Evolutionary conservation across 305 asterid genomes (phyloP), one percentile per base, ranked within the genome.

Genomic region (Fraxinus velutina): DNA sequence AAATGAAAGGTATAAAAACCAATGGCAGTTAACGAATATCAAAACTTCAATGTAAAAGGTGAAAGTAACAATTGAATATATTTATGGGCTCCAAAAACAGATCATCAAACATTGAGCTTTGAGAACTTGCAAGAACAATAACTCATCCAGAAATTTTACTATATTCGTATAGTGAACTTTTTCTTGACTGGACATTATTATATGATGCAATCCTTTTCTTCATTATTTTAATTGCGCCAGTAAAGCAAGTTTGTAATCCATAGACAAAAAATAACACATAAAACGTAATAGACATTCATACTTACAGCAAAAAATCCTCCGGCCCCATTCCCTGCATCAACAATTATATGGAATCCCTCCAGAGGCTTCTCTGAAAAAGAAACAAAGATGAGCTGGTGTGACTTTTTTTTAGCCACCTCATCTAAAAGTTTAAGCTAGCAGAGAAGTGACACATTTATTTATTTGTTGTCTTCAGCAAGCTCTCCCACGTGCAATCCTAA

Each of bases 311-410:
- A 96, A 84, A 96, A 96, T 74, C 99, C 99, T 80, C 99, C 99
- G 64, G 99, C 97, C 44, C 99, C 99, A 86, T 96, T 96, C 83
- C 99, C 99, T 64, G 99, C 99, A 88, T 96, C 99, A 81, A 96
- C 99, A 84, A 96, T 89, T 82, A 96, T 94, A 84, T 96, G 98
- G 92, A 96, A 92, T 83, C 98, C 98, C 80, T 94, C 97, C 88
- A 96, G 88, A 70, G 99, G 99, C 92, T 89, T 94, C 88, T 96
- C 99, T 96, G 97, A 72, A 86, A 89, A 80, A 52, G 77, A 75
- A 83, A 76, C n/a, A 79, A 60, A 62, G 72, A 81, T 82, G 83
- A 79, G 84, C 88, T 81, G 85, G 77, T 22, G 82, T 64, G 55
- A 50, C 32, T 85, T 62, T 44, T 27, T 13, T 70, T 70, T 1